Conservation (phyloP, 768 basidiomycete species). For the Thelephora ganbajun region DNA sequence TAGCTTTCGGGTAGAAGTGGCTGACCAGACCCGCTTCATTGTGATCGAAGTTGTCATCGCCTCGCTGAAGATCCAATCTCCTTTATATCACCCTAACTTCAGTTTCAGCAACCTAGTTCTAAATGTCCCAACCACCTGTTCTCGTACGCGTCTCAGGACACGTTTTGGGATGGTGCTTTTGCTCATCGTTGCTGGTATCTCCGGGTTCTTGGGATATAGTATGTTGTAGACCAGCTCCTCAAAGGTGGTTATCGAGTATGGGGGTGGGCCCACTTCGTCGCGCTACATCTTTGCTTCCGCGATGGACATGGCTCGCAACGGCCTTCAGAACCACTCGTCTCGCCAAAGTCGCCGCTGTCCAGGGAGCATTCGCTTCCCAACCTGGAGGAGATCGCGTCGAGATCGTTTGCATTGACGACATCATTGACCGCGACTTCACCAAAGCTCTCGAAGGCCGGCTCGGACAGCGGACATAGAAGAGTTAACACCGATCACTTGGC, state of each 20-base stretch:
- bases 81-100: too few species aligned
- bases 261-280: slow-evolving; percentile 19
- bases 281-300: too few species aligned
- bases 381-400: slow-evolving; percentile 10
- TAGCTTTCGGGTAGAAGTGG: too few species aligned
- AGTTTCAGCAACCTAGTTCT: too few species aligned
- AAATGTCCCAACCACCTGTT: neutral
- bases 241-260: slow-evolving; percentile 31
- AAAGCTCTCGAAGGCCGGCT: slow-evolving; percentile 14
- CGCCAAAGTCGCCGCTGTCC: slow-evolving; percentile 4
- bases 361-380: slow-evolving; percentile 1
- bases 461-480: neutral
- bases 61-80: too few species aligned
- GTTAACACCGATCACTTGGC: too few species aligned
- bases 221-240: slow-evolving; percentile 26
- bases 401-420: slow-evolving; percentile 11
- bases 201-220: slow-evolving; percentile 29
- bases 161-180: neutral
- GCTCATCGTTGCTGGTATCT: slow-evolving; percentile 22
- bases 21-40: too few species aligned
- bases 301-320: neutral
- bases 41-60: too few species aligned
- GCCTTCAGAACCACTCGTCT: slow-evolving; percentile 8
- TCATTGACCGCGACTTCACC: slow-evolving; percentile 10
- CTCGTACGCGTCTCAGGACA: neutral